Base-by-base conservation (phyloP, 1,284 basidiomycete species). In the Marasmius oreades region DNA sequence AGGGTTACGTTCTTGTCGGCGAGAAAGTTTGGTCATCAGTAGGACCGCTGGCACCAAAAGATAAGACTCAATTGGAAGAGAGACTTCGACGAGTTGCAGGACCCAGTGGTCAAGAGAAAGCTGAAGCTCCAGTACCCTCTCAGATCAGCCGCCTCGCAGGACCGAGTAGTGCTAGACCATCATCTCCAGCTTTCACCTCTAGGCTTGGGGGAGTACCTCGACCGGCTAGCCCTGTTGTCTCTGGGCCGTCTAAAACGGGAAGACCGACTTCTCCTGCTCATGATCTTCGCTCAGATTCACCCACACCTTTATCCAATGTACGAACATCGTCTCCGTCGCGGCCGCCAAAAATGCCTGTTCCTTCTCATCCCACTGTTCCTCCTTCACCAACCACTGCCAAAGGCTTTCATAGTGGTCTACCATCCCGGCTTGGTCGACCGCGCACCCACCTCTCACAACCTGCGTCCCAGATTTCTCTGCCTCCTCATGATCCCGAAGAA, bases 51-150 rank as follows among this genome's bases (percentile, higher is more conserved):
- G 83, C 90, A 33, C 77, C 88, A 1, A 96, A 95, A 69, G 94
- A 96, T 65, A 92, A 90, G 69, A 92, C 92, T 14, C 90, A 96
- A 66, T 78, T 97, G 26, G 93, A 96, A 69, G 95, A 96, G 68
- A 83, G 93, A 16, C 73, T 97, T 20, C 89, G 93, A 61, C 86
- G 94, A 42, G 86, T 93, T 7, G 77, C 86, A 20, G 86, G 85
- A 8, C 82, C 84, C 43, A 83, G 79, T 62, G 78, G 74, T 52
- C 77, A 78, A 55, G 77, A 77, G 31, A 80, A 76, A 59, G 63
- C 68, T 39, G 81, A 83, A 52, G 61, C 69, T 26, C 57, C 70
- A 2, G 63, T 72, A 45, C 63, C 70, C 24, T 67, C 71, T 11
- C 82, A 80, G 55, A 76, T 85, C 12, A 70, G 81, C 59, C 84